A percentile compares a stretch with the other conserved stretches of the same genome.
Conservation (phyloP, 192 early-diverging fungal species). For the Backusella circina region DNA sequence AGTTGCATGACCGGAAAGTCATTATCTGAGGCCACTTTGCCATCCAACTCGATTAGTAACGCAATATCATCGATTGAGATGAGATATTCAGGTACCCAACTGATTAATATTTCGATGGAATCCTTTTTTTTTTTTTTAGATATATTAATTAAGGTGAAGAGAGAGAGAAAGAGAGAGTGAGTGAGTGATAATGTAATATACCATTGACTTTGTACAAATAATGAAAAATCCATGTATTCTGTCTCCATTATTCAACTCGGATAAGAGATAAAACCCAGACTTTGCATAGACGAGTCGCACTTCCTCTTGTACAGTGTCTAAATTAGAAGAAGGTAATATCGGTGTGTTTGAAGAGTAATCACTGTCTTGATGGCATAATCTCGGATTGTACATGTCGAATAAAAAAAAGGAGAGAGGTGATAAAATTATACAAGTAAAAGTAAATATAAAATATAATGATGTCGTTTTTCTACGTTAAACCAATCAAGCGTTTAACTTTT, state of each 20-base stretch:
- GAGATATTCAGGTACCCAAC: constrained; percentile 26
- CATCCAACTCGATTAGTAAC: constrained; percentile 8
- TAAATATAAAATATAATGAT: background rate
- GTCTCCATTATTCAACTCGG: background rate
- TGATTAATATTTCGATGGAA: background rate
- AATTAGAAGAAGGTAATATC: background rate
- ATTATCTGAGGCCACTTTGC: constrained; percentile 7
- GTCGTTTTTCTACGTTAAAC: too few relatives aligned
- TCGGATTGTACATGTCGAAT: background rate
- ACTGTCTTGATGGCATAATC: background rate
- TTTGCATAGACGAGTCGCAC: constrained; percentile 14
- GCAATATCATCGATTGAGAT: constrained; percentile 13
- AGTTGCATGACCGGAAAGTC: constrained; percentile 7
- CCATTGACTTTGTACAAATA: background rate
- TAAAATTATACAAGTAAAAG: background rate
- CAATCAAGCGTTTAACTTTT: too few relatives aligned
- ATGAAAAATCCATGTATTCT: constrained; percentile 17
- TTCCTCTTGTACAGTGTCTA: background rate
- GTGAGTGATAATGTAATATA: background rate
- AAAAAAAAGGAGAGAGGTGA: background rate
- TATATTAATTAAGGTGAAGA: background rate
- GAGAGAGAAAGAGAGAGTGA: too few relatives aligned
- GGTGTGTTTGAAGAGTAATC: background rate
- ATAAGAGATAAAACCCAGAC: constrained; percentile 13
- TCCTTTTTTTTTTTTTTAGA: background rate